Evolutionary conservation across 768 basidiomycete species (phyloP).

Genomic region (Kwoniella dendrophila): DNA sequence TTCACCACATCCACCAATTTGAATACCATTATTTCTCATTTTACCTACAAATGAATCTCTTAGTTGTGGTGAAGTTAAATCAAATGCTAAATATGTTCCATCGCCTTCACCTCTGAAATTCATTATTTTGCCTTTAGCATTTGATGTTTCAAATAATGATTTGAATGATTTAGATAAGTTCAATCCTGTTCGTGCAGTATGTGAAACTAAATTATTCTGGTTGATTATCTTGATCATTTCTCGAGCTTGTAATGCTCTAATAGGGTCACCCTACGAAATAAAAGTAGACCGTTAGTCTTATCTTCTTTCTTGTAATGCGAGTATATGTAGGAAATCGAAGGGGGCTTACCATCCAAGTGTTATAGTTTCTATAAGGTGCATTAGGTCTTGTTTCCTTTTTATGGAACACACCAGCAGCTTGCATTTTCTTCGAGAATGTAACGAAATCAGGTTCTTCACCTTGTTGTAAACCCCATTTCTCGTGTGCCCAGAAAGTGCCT

Average conservation of each 20-base stretch:
- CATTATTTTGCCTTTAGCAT: constrained; percentile 31
- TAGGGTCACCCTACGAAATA: constrained; percentile 53
- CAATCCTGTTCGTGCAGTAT: constrained; percentile 54
- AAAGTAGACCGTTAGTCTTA: neutral
- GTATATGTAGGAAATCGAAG: neutral
- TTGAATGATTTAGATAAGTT: constrained; percentile 18
- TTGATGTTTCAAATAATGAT: constrained; percentile 13
- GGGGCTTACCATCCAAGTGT: constrained; percentile 51
- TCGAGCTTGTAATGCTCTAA: constrained; percentile 56
- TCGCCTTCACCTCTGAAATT: constrained; percentile 53
- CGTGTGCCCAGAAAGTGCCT: constrained; percentile 60
- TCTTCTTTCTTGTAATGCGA: neutral
- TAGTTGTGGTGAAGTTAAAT: constrained; percentile 41
- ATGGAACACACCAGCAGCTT: constrained; percentile 59
- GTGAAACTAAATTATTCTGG: constrained; percentile 52
- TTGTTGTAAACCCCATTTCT: constrained; percentile 55
- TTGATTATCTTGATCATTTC: constrained; percentile 56
- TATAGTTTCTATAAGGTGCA: constrained; percentile 55
- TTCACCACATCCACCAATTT: constrained; percentile 55
- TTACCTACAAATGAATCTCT: constrained; percentile 53
- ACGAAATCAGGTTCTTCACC: constrained; percentile 57
- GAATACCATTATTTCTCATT: constrained; percentile 55
- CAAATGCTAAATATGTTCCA: constrained; percentile 58
- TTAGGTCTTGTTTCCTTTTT: constrained; percentile 53
- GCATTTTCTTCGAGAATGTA: constrained; percentile 59